Conservation (phyloP, 2,329 filamentous ascomycete species). For the Arthroderma uncinatum region DNA sequence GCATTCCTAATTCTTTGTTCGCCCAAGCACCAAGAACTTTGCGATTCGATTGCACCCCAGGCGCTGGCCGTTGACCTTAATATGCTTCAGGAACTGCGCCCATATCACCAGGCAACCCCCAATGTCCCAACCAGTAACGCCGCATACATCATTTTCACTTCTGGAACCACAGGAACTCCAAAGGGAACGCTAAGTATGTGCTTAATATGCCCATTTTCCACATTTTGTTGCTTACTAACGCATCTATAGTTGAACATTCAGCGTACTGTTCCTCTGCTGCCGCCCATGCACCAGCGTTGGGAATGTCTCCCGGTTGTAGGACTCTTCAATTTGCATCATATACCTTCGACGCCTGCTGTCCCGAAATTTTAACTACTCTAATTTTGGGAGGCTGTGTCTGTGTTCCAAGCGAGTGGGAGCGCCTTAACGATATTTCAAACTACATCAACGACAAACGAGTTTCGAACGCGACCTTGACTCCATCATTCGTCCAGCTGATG, state of each 20-base stretch:
- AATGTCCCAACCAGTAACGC: slow-evolving; percentile 12
- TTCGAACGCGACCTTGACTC: slow-evolving; percentile 46
- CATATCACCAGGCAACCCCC: slow-evolving; percentile 7
- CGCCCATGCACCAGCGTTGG: slow-evolving; percentile 40
- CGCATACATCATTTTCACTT: slow-evolving; percentile 47
- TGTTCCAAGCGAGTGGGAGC: slow-evolving; percentile 43
- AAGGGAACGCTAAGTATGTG: slow-evolving; percentile 50
- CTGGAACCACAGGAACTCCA: slow-evolving; percentile 40
- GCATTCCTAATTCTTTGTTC: slow-evolving; percentile 16
- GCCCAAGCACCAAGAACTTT: slow-evolving; percentile 8
- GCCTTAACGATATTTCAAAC: slow-evolving; percentile 38
- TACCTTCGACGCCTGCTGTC: slow-evolving; percentile 40
- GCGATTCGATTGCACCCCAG: slow-evolving; percentile 7
- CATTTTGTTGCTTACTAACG: not conserved
- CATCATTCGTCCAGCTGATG: slow-evolving; percentile 39
- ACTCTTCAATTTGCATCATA: slow-evolving; percentile 45
- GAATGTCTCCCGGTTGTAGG: slow-evolving; percentile 37
- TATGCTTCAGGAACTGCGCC: slow-evolving; percentile 12
- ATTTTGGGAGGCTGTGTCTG: slow-evolving; percentile 47
- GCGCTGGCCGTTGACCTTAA: slow-evolving; percentile 8
- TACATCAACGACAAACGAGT: slow-evolving; percentile 39
- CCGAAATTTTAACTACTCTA: slow-evolving; percentile 42
- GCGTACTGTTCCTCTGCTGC: slow-evolving; percentile 45
- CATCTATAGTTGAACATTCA: slow-evolving; percentile 37
- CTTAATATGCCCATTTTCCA: not conserved